phyloP scores from a whole-genome alignment of 768 basidiomycete species.

The Leucocoprinus leucothites region DNA sequence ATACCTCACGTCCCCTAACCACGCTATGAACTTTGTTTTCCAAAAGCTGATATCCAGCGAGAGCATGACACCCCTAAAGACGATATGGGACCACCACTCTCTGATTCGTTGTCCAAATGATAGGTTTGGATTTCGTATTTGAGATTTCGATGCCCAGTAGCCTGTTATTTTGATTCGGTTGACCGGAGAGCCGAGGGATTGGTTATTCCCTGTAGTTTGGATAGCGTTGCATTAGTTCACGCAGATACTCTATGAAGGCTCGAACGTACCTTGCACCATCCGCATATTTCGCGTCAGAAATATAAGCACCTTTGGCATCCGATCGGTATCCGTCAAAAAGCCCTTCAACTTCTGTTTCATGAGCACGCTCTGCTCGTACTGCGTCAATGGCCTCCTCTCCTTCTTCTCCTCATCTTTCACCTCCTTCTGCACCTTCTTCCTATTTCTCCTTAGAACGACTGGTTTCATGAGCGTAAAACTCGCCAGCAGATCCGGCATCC shows the following conservation, averaged over 20 bases:
- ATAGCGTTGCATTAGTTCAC: slow-evolving; percentile 10
- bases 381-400: slow-evolving; percentile 38
- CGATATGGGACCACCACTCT: slow-evolving; percentile 56
- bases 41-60: slow-evolving; percentile 74
- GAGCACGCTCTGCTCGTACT: slow-evolving; percentile 65
- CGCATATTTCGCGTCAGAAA: slow-evolving; percentile 80
- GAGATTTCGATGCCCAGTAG: slow-evolving; percentile 72
- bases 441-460: slow-evolving; percentile 38
- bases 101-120: slow-evolving; percentile 36
- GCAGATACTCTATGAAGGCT: slow-evolving; percentile 11
- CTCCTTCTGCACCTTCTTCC: slow-evolving; percentile 21
- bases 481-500: slow-evolving; percentile 68
- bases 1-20: slow-evolving; percentile 41
- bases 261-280: slow-evolving; percentile 45
- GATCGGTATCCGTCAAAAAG: slow-evolving; percentile 72
- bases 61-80: slow-evolving; percentile 65
- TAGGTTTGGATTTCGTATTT: slow-evolving; percentile 43
- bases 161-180: slow-evolving; percentile 91
- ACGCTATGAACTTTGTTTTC: slow-evolving; percentile 49
- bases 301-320: slow-evolving; percentile 73
- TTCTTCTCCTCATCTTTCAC: slow-evolving; percentile 19
- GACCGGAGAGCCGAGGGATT: slow-evolving; percentile 79
- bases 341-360: slow-evolving; percentile 67
- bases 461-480: slow-evolving; percentile 71
- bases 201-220: slow-evolving; percentile 67